Evolutionary conservation across 2,329 filamentous ascomycete species (phyloP), one percentile per base, ranked within the genome.

Genomic region (Chrysosporium queenslandicum): DNA sequence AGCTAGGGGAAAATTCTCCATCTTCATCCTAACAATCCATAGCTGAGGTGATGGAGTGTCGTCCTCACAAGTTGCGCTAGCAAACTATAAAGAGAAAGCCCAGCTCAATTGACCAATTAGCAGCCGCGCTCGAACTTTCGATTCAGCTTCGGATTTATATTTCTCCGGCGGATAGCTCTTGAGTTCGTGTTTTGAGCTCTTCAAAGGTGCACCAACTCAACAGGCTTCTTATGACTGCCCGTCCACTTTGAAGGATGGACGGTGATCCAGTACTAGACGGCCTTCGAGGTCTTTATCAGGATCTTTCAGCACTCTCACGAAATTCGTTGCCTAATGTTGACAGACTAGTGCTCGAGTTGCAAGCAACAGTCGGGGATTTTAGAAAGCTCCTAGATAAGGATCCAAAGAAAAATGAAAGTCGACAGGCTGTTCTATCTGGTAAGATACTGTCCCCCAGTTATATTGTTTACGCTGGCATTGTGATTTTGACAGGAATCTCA

Each of bases 221-320:
- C n/a, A n/a, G n/a, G n/a, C 20, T 58, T 60, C 58, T 54, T 53
- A 36, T 27, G 18, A 29, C 40, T 50, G 34, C 48, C 36, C 40
- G 27, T 27, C 32, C 30, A 9, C 14, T 34, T 48, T 40, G 49
- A 53, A 61, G 42, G 29, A 91, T 92, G 87, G 81, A 84, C 67
- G 83, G 85, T 64, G 74, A 81, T 66, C 82, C 82, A 66, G 81
- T 79, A 64, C 77, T 94, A 64, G 83, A 84, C 64, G 80, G 82
- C 69, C 81, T 97, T 63, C 83, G 90, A 73, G 83, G 81, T 68
- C 81, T 98, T 61, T 87, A 94, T 69, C 81, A 86, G 67, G 89
- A 95, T 71, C 81, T 98, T 56, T 75, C 85, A 60, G 82, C 85
- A 53, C 77, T 92, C 61, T 80, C 81, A 58, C 83, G 92, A 63